Conservation (phyloP, 2,329 filamentous ascomycete species). For the Parasarocladium wereldwijsianum region DNA sequence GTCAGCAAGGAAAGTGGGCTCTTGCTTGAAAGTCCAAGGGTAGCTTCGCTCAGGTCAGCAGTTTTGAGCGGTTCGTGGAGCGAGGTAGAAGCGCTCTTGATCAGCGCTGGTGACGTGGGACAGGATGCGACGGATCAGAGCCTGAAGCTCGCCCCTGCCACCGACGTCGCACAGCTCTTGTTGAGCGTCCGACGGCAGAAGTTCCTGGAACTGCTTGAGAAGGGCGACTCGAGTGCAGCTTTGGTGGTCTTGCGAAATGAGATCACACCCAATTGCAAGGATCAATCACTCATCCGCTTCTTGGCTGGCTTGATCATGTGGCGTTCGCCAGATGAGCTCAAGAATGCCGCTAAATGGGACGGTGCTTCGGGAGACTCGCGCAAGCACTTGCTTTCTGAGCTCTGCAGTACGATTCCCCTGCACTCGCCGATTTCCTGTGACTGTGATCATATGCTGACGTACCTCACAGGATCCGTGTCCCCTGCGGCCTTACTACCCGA, state of each 20-base stretch:
- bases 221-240: slow-evolving; percentile 56
- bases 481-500: slow-evolving; percentile 95
- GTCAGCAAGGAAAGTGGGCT: slow-evolving; percentile 74
- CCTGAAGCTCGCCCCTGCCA: slow-evolving; percentile 59
- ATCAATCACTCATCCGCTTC: slow-evolving; percentile 62
- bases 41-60: slow-evolving; percentile 71
- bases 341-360: slow-evolving; percentile 68
- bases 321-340: slow-evolving; percentile 60
- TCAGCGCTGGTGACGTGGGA: slow-evolving; percentile 31
- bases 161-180: slow-evolving; percentile 65
- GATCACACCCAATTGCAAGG: slow-evolving; percentile 71
- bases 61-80: slow-evolving; percentile 70
- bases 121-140: slow-evolving; percentile 23
- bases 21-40: slow-evolving; percentile 71
- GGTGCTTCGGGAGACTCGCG: slow-evolving; percentile 65
- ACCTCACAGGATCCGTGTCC: slow-evolving; percentile 61
- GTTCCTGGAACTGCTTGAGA: slow-evolving; percentile 79
- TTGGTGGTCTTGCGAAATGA: slow-evolving; percentile 76
- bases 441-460: slow-evolving; percentile 9
- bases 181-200: slow-evolving; percentile 90
- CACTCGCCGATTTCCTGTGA: neutral
- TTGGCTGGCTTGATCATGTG: slow-evolving; percentile 90
- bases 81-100: slow-evolving; percentile 70
- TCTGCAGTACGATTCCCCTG: slow-evolving; percentile 52
- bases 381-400: slow-evolving; percentile 57